These are phyloP conservation scores for Rhizoctonia solani DNA, from an alignment of 1,284 basidiomycete genomes.

Conservation along the genomic window DNA sequence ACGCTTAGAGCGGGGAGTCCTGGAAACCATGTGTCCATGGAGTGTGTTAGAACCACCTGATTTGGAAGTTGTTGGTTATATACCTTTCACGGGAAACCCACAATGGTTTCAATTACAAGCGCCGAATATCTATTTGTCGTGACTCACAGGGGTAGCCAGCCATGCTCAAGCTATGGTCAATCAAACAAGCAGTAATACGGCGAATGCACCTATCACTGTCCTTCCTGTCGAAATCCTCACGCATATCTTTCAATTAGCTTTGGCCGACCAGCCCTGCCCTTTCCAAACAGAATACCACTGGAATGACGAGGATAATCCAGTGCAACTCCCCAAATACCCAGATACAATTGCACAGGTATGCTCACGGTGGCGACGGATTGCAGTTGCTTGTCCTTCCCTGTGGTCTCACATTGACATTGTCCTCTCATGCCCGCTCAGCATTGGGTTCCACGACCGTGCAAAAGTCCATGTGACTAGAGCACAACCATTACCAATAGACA, in stretches of 20 bases:
- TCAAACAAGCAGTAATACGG: not conserved
- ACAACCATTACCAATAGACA: not conserved
- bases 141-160: not conserved
- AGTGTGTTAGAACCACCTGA: not conserved
- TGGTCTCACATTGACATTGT: not conserved
- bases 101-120: no score
- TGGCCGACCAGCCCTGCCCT: not conserved
- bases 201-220: not conserved
- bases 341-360: not conserved
- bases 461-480: not conserved
- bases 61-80: not conserved
- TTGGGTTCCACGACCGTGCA: not conserved
- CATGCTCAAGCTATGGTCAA: not conserved
- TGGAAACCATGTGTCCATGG: not conserved
- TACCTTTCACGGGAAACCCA: no score
- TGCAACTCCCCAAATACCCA: not conserved
- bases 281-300: not conserved
- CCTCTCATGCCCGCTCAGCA: not conserved
- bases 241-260: slow-evolving; percentile 4
- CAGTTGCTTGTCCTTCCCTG: not conserved
- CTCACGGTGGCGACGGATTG: not conserved
- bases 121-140: not conserved
- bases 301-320: not conserved
- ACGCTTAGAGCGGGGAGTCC: not conserved
- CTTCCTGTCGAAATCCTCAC: slow-evolving; percentile 11